Base-by-base conservation (phyloP, 495 filamentous ascomycete genomes). In the Xylona heveae region DNA sequence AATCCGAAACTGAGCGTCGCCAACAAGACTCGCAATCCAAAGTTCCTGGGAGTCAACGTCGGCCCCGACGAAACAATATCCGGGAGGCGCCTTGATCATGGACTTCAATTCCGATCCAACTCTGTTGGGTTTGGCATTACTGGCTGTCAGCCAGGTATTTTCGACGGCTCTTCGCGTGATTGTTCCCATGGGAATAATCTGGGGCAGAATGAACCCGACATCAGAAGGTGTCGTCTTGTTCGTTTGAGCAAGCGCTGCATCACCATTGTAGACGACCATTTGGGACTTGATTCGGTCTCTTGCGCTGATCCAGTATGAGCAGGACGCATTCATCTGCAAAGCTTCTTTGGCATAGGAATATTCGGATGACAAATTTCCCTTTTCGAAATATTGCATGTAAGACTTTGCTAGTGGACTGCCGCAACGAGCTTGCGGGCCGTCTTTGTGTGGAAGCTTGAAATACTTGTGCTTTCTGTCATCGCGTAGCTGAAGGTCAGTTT, bases 11-110 rank as follows among this genome's bases (percentile, higher is more conserved):
- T 83, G 78, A 8, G 88, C 75, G 53, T 99, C 88, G 14, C 88
- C 88, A 19, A 99, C 70, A 3, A 99, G 64, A 51, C 78, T 85
- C 5, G 88, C 88, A 43, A 99, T 99, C 88, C 88, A 99, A 19
- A 99, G 63, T 52, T 99, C 88, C 49, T 99, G 75, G n/a, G 84
- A 94, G 44, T 99, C 88, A 5, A 99, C 88, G 51, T 99, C 88
- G 3, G 90, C 88, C 20, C 88, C 88, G 31, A 99, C 88, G 50
- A 99, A 93, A 32, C 63, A 71, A 40, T 94, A 82, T 19, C 88
- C 88, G 15, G 71, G 71, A 0, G 88, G 88, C 10, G 90, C 83
- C 44, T 72, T 79, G 41, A 99, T 70, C 79, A 95, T 94, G 20
- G 84, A 80, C 48, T 99, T 99, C 10, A 99, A 61, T 47, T 99